Base-by-base conservation (phyloP, 306 rosid genomes). In the Medicago lupulina region DNA sequence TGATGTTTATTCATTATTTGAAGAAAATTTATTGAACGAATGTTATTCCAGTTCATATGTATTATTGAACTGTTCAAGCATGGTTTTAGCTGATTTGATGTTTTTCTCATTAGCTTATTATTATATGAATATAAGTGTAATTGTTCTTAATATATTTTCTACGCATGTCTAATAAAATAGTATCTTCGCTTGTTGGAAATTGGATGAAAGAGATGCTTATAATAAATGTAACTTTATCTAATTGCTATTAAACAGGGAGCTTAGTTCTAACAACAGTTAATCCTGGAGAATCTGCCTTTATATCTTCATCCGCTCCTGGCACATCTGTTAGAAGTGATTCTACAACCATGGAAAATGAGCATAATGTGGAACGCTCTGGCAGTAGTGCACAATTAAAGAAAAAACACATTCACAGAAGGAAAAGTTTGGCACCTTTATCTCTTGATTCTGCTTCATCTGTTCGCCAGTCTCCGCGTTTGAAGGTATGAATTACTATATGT, bases 281-380 rank as follows among this genome's bases (percentile, higher is more conserved):
- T 39, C 85, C 60, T 80, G 93, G 89, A 88, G 88, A 88, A 49
- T 87, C 87, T 65, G 72, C 88, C 4, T 58, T 67, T 21, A 81
- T 86, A 78, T 89, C 97, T 40, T 41, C 79, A 67, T 90, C 97
- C 50, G 97, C 93, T 77, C 96, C 98, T 41, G 86, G 62, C 75
- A 36, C 92, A 60, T 78, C 88, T 15, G 79, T 64, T 51, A 80
- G 82, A 85, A 88, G 91, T 62, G 92, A 88, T 80, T 84, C 92
- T 76, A 68, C 78, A 70, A 62, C 83, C 72, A 64, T 54, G 59
- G 83, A 68, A 71, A 80, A 38, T 75, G 90, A 85, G 55, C 49
- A 79, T 67, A 80, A 72, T 70, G 78, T 74, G 71, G 88, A 78
- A 74, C 70, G 57, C 69, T 77, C 31, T 58, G 91, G 83, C 62